Evolutionary conservation across 495 filamentous ascomycete species (phyloP), one percentile per base, ranked within the genome.

Genomic region (Recurvomyces mirabilis): DNA sequence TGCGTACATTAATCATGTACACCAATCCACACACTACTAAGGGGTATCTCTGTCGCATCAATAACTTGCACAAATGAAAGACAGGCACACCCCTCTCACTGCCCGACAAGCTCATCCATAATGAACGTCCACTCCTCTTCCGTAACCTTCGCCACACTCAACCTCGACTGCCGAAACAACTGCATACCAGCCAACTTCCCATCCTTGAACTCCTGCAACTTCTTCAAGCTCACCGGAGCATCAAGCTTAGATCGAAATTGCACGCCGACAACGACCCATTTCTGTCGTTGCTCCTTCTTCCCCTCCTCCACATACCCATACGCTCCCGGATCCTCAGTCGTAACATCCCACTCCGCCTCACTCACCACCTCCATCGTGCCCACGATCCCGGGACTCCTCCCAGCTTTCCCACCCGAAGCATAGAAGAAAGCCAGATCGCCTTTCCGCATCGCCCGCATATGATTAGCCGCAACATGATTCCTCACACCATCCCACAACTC

Each of bases 371-470:
- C 83, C 84, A 95, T 93, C 6, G 81, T 75, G n/a, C 91, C 91
- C 4, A 79, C 87, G 38, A 98, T 83, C 2, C 86, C 89, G 0
- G 91, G 88, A 23, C 78, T 72, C 3, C 43, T 14, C 14, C 49
- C 49, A 23, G 34, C 10, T 62, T 91, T 93, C 66, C 82, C 87
- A 57, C 87, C 93, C n/a, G 82, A 89, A 65, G 94, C 89, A 60
- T 98, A 98, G 68, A 98, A 95, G 66, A 98, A 94, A 26, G 87
- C 88, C 32, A 83, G 67, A 50, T 98, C 91, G 30, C 91, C 89
- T 51, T 79, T 75, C 60, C 82, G 85, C 91, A 96, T 98, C 4
- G 78, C 70, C 1, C 81, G 76, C 59, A 98, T 77, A 59, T 94
- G 84, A 57, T 94, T 94, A 29, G 82, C 73, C 13, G 88, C 86